Conservation (phyloP, 345 rosid species). For the Noccaea caerulescens region DNA sequence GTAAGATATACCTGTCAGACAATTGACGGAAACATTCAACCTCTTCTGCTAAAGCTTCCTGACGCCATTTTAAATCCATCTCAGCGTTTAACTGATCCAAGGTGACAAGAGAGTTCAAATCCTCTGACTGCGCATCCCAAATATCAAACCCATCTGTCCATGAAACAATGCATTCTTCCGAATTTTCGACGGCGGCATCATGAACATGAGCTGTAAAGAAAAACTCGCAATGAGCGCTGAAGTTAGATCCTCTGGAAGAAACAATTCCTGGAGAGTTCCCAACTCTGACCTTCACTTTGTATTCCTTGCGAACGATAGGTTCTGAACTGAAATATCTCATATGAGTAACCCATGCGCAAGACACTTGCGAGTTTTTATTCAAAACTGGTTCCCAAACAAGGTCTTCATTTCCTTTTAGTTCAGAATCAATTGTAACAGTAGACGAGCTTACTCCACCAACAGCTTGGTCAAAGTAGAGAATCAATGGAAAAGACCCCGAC, state of each 20-base stretch:
- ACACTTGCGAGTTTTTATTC: constrained; percentile 39
- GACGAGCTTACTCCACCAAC: constrained; percentile 75
- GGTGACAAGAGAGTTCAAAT: constrained; percentile 44
- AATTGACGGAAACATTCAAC: constrained; percentile 58
- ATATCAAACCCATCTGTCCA: constrained; percentile 66
- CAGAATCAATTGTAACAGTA: constrained; percentile 54
- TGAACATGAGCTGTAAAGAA: constrained; percentile 53
- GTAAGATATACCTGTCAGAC: constrained; percentile 58
- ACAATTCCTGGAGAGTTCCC: constrained; percentile 70
- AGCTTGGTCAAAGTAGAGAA: constrained; percentile 77
- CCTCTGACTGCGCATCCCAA: constrained; percentile 46
- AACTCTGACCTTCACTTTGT: constrained; percentile 57
- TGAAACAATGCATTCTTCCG: constrained; percentile 45
- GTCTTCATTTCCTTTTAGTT: constrained; percentile 45
- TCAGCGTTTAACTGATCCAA: constrained; percentile 44
- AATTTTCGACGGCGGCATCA: constrained; percentile 44
- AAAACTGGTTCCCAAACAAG: constrained; percentile 71
- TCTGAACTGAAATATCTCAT: constrained; percentile 47
- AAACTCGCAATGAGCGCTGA: constrained; percentile 48
- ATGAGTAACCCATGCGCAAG: constrained; percentile 73
- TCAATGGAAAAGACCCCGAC: constrained; percentile 61
- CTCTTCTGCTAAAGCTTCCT: constrained; percentile 58
- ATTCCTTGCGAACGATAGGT: constrained; percentile 38
- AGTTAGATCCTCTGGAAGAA: constrained; percentile 63
- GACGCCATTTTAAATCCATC: constrained; percentile 61